Base-by-base conservation (phyloP, 345 rosid genomes). In the Euphorbia tirucalli region DNA sequence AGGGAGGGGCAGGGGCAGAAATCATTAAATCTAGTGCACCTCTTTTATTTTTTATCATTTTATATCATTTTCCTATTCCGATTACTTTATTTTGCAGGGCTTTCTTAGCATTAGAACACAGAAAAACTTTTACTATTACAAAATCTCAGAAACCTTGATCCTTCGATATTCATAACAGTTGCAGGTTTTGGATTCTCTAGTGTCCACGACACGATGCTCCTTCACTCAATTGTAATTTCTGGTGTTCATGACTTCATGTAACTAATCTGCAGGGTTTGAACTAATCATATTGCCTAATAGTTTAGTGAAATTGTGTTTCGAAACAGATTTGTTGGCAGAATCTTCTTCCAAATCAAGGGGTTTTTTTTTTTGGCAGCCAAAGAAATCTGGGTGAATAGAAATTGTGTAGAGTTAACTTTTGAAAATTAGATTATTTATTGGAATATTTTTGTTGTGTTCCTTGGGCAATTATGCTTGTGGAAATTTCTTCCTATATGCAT, bases 1-100 rank as follows among this genome's bases (percentile, higher is more conserved):
- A 35, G 80, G 90, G 9, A 79, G 90, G 44, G 68, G 83, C 21
- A 70, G 84, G 66, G 82, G 82, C 50, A 61, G 74, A 60, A 55
- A 10, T 52, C 18, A 16, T 56, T 72, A 4, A 65, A 65, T 62
- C 25, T 19, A 10, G 8, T 27, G 22, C 0, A 44, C 21, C 27
- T 15, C 49, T 54, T 30, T 19, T 41, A 2, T 41, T 13, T 18
- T 2, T n/a, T 19, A 25, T 58, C 22, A 27, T 31, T 31, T 13
- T 5, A 0, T 24, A 67, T 27, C 18, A 10, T 27, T 50, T 68
- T 21, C 30, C 14, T 31, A 30, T 32, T 14, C 19, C 19, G 22
- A 22, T 21, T 52, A 28, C 46, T 31, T 15, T 15, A 19, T n/a
- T 55, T 30, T 31, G 31, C 7, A 50, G 30, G 18, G 28, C 14